Evolutionary conservation across 352 stramenopile species (phyloP).

Genomic region (Phytophthora vignae): DNA sequence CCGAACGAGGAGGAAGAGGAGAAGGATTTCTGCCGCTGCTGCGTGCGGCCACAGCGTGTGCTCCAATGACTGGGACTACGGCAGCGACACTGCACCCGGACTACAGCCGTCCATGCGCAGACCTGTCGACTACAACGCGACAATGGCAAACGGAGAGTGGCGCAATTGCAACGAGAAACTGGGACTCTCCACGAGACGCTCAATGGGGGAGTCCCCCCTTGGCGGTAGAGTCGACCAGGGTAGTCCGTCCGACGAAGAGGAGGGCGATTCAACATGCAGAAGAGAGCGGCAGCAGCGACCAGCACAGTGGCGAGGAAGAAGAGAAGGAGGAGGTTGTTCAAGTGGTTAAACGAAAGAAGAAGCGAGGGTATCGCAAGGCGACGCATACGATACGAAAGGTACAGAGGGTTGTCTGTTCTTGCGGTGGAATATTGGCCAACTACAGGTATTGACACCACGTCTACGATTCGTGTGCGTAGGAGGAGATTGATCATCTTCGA

Average conservation of each 20-base stretch:
- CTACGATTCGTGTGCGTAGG: slow-evolving; percentile 18
- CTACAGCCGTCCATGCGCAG: neutral
- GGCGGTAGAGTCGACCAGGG: neutral
- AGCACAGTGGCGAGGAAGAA: slow-evolving; percentile 2
- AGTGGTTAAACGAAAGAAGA: slow-evolving; percentile 27
- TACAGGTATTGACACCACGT: neutral
- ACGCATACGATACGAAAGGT: slow-evolving; percentile 49
- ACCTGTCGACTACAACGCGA: slow-evolving; percentile 1
- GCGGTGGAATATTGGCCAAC: neutral
- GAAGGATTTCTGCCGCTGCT: slow-evolving; percentile 24
- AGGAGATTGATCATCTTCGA: slow-evolving; percentile 40
- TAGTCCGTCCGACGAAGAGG: slow-evolving; percentile 11
- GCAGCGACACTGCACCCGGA: neutral
- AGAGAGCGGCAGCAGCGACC: neutral
- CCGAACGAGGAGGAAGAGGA: neutral
- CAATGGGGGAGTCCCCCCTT: neutral
- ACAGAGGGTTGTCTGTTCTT: neutral
- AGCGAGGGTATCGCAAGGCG: slow-evolving; percentile 38
- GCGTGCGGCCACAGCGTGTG: slow-evolving; percentile 20
- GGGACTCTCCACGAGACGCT: neutral
- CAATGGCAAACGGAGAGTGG: neutral
- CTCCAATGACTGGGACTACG: slow-evolving; percentile 14
- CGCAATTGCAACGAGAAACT: neutral
- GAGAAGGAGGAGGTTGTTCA: slow-evolving; percentile 4
- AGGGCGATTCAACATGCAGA: slow-evolving; percentile 1